These are phyloP conservation scores for Neofusicoccum parvum DNA, from an alignment of 2,329 filamentous ascomycete genomes.

Conservation along the genomic window DNA sequence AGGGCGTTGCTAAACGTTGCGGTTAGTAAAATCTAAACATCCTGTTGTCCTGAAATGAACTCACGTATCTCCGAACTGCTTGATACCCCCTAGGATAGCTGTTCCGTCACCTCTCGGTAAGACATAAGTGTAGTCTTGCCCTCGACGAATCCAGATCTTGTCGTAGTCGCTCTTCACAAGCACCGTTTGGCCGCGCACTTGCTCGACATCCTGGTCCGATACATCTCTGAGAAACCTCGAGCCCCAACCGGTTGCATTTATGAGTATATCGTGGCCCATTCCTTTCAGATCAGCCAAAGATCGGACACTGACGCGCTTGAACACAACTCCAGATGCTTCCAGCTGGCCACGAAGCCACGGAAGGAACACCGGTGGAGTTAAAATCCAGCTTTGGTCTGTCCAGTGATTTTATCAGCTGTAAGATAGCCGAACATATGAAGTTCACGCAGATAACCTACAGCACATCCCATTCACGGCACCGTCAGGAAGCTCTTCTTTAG, in stretches of 20 bases:
- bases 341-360: conserved; percentile 28
- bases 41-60: not conserved
- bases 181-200: conserved; percentile 30
- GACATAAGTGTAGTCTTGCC: conserved; percentile 30
- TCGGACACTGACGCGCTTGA: conserved; percentile 25
- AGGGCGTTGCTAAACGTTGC: not conserved
- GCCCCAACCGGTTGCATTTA: conserved; percentile 30
- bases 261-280: conserved; percentile 29
- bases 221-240: conserved; percentile 27
- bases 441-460: not conserved
- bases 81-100: conserved; percentile 29
- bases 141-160: conserved; percentile 27
- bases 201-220: conserved; percentile 25
- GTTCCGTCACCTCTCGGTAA: conserved; percentile 30
- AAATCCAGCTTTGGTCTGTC: conserved; percentile 8
- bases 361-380: conserved; percentile 30
- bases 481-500: conserved; percentile 22
- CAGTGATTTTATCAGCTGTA: not conserved
- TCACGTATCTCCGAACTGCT: conserved; percentile 23
- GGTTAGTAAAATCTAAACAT: not conserved
- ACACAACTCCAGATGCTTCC: conserved; percentile 27
- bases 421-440: not conserved
- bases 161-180: conserved; percentile 28
- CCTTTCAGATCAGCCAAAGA: conserved; percentile 27
- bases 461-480: not conserved